These are phyloP conservation scores for Phytophthora tubulina DNA, from an alignment of 352 stramenopile species.

Conservation along the genomic window DNA sequence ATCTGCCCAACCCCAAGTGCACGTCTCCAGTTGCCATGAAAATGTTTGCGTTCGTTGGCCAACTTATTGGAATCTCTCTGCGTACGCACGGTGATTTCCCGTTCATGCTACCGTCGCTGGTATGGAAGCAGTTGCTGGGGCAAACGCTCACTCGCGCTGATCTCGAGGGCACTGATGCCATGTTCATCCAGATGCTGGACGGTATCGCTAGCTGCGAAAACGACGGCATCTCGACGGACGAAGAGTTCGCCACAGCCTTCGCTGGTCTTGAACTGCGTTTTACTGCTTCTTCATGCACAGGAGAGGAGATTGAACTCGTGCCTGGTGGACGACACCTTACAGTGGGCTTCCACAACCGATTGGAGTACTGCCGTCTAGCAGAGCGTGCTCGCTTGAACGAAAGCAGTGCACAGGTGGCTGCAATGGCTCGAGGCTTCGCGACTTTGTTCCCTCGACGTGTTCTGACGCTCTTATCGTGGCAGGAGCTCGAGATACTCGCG, in stretches of 20 bases:
- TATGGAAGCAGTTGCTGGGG: constrained; percentile 94
- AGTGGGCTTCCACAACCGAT: constrained; percentile 88
- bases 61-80: constrained; percentile 94
- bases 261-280: constrained; percentile 82
- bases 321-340: constrained; percentile 67
- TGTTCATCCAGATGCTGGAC: constrained; percentile 92
- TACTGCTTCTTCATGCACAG: constrained; percentile 87
- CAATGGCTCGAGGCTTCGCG: constrained; percentile 86
- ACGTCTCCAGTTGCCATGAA: constrained; percentile 88
- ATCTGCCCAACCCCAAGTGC: constrained; percentile 90
- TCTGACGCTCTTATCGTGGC: constrained; percentile 90
- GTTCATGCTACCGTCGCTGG: constrained; percentile 92
- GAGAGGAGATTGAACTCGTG: constrained; percentile 85
- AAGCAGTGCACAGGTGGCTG: constrained; percentile 69
- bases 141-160: constrained; percentile 84
- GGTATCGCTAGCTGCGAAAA: constrained; percentile 86
- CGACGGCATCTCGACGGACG: constrained; percentile 82
- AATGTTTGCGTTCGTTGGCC: constrained; percentile 96
- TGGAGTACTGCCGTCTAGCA: constrained; percentile 85
- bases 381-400: constrained; percentile 87
- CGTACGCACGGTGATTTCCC: constrained; percentile 93
- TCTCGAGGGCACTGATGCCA: constrained; percentile 90
- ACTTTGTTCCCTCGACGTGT: constrained; percentile 87
- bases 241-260: constrained; percentile 84
- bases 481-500: constrained; percentile 93